A percentile compares a stretch with the other conserved stretches of the same genome.
Conservation (phyloP, 306 rosid genomes). For the Rosa rugosa region DNA sequence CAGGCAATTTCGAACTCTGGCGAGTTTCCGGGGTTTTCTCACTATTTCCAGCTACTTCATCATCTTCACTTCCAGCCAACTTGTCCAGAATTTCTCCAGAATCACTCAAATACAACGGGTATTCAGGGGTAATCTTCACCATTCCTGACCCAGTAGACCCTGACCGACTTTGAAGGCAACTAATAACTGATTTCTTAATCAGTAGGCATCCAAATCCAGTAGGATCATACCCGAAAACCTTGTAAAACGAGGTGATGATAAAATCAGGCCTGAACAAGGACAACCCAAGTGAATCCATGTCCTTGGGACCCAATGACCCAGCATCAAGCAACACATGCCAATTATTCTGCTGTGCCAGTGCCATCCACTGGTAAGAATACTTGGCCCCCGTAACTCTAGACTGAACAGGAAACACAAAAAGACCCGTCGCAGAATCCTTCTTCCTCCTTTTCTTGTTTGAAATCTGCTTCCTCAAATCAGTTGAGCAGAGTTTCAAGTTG, state of each 20-base stretch:
- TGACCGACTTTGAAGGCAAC: conserved; percentile 83
- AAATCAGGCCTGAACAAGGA: conserved; percentile 96
- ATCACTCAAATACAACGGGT: conserved; percentile 82
- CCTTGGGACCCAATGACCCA: conserved; percentile 96
- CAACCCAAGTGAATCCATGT: conserved; percentile 97
- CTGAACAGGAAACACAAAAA: conserved; percentile 44
- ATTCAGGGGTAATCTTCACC: conserved; percentile 94
- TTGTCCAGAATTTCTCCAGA: conserved; percentile 76
- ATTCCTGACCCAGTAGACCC: conserved; percentile 93
- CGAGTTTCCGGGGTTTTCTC: conserved; percentile 59
- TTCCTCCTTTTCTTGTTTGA: conserved; percentile 44
- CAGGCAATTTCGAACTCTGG: conserved; percentile 69
- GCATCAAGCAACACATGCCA: conserved; percentile 99
- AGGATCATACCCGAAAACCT: conserved; percentile 91
- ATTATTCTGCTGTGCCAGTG: conserved; percentile 90
- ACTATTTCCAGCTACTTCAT: conserved; percentile 44
- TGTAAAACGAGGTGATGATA: conserved; percentile 85
- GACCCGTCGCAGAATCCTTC: conserved; percentile 35
- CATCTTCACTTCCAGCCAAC: conserved; percentile 59
- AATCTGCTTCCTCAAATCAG: conserved; percentile 88
- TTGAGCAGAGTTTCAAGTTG: conserved; percentile 78
- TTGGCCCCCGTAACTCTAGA: conserved; percentile 48
- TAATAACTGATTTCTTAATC: conserved; percentile 85
- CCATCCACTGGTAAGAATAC: conserved; percentile 99
- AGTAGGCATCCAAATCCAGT: conserved; percentile 96